Conservation (phyloP, 2,329 filamentous ascomycete species). For the Venturia oleaginea region DNA sequence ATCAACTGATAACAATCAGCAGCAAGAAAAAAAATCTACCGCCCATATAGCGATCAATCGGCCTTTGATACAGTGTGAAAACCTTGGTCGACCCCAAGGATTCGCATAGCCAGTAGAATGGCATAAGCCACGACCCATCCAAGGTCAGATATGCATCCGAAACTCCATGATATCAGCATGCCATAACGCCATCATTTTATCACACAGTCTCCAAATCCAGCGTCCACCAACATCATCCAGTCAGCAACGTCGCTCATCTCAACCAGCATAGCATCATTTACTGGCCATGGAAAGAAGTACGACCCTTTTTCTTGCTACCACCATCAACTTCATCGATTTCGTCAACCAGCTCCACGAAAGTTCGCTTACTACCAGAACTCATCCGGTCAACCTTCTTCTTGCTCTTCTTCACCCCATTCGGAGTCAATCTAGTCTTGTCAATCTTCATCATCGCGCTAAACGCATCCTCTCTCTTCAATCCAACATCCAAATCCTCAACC, state of each 20-base stretch:
- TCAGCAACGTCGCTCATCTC: not conserved
- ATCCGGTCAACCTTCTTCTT: not conserved
- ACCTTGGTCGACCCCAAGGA: no score
- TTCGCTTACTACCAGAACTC: not conserved
- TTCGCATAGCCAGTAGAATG: no score
- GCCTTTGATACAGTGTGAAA: not conserved
- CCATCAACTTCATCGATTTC: not conserved
- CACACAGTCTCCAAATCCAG: not conserved
- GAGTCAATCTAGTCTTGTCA: not conserved
- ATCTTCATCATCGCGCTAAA: not conserved
- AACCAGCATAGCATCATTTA: not conserved
- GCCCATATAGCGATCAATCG: not conserved
- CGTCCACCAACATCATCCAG: not conserved
- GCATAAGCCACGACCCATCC: no score
- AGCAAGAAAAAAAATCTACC: not conserved
- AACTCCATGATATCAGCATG: not conserved
- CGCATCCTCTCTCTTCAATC: not conserved
- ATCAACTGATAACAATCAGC: not conserved
- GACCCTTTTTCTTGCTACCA: not conserved
- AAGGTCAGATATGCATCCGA: not conserved
- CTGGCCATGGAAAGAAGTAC: not conserved
- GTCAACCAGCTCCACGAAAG: not conserved
- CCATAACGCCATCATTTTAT: not conserved
- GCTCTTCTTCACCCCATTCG: not conserved
- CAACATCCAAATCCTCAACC: not conserved